phyloP scores from a whole-genome alignment of 73 alveolate genomes.

The Paramecium sexaurelia region DNA sequence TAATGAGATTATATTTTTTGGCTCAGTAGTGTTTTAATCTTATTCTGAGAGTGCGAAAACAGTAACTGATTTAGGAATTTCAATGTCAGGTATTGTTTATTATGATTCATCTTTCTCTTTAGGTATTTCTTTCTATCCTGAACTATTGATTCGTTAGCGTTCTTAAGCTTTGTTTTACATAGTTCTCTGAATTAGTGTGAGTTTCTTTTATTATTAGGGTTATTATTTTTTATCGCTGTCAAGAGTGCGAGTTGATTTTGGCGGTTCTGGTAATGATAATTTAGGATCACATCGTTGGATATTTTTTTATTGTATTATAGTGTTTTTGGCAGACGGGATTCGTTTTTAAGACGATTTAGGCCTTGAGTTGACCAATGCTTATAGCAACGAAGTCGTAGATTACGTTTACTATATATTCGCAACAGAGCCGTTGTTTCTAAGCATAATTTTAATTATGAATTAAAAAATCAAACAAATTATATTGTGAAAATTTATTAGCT shows the following conservation, averaged over 20 bases:
- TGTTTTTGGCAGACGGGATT: conserved; percentile 42
- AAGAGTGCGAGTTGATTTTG: conserved; percentile 32
- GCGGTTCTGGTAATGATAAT: background rate
- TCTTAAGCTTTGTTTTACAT: background rate
- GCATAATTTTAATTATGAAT: background rate
- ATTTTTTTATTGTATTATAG: background rate
- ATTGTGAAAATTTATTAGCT: background rate
- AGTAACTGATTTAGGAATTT: background rate
- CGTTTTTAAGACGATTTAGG: conserved; percentile 55
- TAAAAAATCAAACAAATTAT: background rate
- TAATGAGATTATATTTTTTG: background rate
- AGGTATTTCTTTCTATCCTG: background rate
- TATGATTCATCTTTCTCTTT: background rate
- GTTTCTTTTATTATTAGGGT: background rate
- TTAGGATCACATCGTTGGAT: conserved; percentile 46
- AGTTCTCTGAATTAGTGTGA: conserved; percentile 7
- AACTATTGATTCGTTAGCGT: conserved; percentile 32
- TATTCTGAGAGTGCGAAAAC: background rate
- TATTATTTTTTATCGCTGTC: conserved; percentile 7
- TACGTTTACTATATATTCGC: background rate
- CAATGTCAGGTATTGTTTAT: background rate
- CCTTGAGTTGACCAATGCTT: conserved; percentile 42
- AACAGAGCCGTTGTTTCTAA: conserved; percentile 47
- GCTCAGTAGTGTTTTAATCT: background rate
- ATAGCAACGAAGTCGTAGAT: background rate